Evolutionary conservation across 2,329 filamentous ascomycete species (phyloP), one percentile per base, ranked within the genome.

Genomic region (Samsoniella hepiali): DNA sequence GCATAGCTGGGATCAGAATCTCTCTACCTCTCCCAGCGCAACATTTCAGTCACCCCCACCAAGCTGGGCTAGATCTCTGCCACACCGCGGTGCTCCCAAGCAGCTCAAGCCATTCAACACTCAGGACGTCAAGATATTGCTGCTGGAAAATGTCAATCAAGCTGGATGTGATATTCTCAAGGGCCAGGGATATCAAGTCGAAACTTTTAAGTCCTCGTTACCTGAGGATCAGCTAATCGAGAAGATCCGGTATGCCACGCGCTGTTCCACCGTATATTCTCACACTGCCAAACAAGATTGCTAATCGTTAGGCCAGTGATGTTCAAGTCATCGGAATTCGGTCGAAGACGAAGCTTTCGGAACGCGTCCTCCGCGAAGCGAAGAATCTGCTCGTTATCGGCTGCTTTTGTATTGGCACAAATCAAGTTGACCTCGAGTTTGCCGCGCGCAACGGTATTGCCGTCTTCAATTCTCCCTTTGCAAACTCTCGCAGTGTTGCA

Each of bases 331-430:
- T 99, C 74, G 95, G 95, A 68, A 98, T 99, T 71, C 91, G 95
- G 68, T 98, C 94, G 65, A 99, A 99, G 82, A 99, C 95, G 40
- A 97, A 95, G 80, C 85, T 99, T 74, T 94, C 88, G 9, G 88
- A 90, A 67, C 89, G 88, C 72, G 91, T 99, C 34, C 84, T 99
- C 65, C 84, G 86, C 63, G 89, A 96, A 75, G 95, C 95, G 62
- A 96, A 93, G 81, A 96, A 97, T 75, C 84, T 99, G 61, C 90
- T 98, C 64, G 95, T 97, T 66, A 87, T 98, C 70, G 95, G 95
- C 65, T 99, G 95, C 81, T 99, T 99, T 84, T 99, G 95, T 77
- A 99, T 99, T 71, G 95, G 95, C 68, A 99, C 95, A 63, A 98
- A 96, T 80, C 93, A 96, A 76, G 93, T 97, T 68, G 89, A 96